These are phyloP conservation scores for Multifurca ochricompacta DNA, from an alignment of 768 basidiomycete genomes.

Conservation along the genomic window DNA sequence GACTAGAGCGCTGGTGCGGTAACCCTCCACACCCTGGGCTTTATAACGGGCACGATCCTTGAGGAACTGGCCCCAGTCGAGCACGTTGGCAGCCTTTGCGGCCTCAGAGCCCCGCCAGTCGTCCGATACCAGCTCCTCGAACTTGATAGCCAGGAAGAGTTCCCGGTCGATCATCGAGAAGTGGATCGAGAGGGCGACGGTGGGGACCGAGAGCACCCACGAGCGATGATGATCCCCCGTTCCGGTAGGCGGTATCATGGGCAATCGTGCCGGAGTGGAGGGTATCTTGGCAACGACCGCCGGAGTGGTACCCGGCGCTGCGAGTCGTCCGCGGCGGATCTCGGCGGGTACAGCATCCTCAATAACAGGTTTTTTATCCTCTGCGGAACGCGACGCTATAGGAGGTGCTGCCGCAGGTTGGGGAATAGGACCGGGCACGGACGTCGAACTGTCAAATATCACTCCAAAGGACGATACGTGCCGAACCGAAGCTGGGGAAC, in stretches of 20 bases:
- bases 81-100: constrained; percentile 48
- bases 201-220: constrained; percentile 58
- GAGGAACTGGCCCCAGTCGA: constrained; percentile 80
- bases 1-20: constrained; percentile 65
- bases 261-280: constrained; percentile 25
- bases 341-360: constrained; percentile 63
- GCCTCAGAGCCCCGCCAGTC: constrained; percentile 54
- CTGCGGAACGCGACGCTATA: constrained; percentile 20
- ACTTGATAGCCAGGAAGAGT: constrained; percentile 74
- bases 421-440: neutral
- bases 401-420: neutral
- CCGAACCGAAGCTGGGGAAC: constrained; percentile 15
- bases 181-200: constrained; percentile 61
- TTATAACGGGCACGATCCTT: constrained; percentile 68
- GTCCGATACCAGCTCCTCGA: constrained; percentile 77
- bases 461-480: constrained; percentile 11
- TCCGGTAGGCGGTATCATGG: constrained; percentile 1
- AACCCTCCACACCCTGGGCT: constrained; percentile 44
- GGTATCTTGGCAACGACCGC: constrained; percentile 27
- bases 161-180: constrained; percentile 87
- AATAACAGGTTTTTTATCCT: constrained; percentile 41
- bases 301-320: constrained; percentile 24
- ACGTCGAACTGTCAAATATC: constrained; percentile 9
- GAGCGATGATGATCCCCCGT: constrained; percentile 46
- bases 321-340: constrained; percentile 53